Evolutionary conservation across 148 eudicot genomes (phyloP).

Genomic region (Linanthus parryae): DNA sequence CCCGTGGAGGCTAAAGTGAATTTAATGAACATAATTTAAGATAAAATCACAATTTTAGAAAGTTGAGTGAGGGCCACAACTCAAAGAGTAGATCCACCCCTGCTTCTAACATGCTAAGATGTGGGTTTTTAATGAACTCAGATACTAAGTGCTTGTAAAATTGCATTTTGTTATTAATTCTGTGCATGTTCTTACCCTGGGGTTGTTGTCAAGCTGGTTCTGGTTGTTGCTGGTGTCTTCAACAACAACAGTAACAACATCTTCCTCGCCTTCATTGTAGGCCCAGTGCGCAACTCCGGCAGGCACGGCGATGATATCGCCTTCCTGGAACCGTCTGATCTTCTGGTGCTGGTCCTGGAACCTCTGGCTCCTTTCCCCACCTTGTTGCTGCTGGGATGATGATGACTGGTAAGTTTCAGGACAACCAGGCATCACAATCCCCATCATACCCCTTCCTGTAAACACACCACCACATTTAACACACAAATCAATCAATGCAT

Average conservation of each 20-base stretch:
- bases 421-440: conserved; percentile 59
- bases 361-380: conserved; percentile 9
- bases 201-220: conserved; percentile 67
- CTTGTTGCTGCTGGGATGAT: conserved; percentile 9
- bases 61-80: too few relatives aligned
- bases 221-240: conserved; percentile 35
- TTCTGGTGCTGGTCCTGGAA: conserved; percentile 64
- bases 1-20: too few relatives aligned
- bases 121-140: too few relatives aligned
- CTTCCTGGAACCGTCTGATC: conserved; percentile 40
- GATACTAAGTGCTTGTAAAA: too few relatives aligned
- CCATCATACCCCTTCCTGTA: conserved; percentile 58
- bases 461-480: too few relatives aligned
- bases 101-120: too few relatives aligned
- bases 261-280: conserved; percentile 57
- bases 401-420: conserved; percentile 60
- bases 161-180: too few relatives aligned
- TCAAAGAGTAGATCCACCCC: too few relatives aligned
- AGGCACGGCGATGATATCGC: conserved; percentile 54
- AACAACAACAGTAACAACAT: conserved; percentile 32
- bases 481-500: neutral
- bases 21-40: too few relatives aligned
- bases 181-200: conserved; percentile 40
- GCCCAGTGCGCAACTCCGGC: conserved; percentile 68
- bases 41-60: too few relatives aligned